Base-by-base conservation (phyloP, 345 rosid genomes). In the Rubroshorea leprosula region DNA sequence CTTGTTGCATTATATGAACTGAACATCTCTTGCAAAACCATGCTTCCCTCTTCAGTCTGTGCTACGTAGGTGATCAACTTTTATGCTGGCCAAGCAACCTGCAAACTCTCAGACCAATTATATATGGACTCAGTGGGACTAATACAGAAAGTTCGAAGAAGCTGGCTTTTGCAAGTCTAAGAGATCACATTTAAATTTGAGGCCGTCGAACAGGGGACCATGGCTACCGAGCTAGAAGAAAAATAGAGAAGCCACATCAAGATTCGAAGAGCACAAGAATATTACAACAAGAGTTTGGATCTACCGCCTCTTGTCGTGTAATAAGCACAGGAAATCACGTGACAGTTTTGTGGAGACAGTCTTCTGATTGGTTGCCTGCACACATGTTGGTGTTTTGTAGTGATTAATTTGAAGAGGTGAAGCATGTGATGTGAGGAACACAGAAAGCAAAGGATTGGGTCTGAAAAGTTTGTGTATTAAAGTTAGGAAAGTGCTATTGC, bases 41-140 rank as follows among this genome's bases (percentile, higher is more conserved):
- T 62, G 65, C 26, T 52, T 41, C 48, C 31, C 18, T 20, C 46
- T 35, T n/a, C n/a, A n/a, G n/a, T n/a, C n/a, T n/a, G n/a, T n/a
- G n/a, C n/a, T n/a, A n/a, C n/a, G 23, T 12, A 39, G 48, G 27
- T 52, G n/a, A 44, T 44, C 47, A n/a, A 44, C 47, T 44, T 6
- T 13, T 35, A 2, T 8, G 12, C 5, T 6, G 12, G 41, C 41
- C 41, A 13, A 35, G 25, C 2, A 51, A 51, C 27, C 31, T 51
- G 6, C 31, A 12, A 16, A 5, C 13, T 49, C 41, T 35, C 12
- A 6, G 17, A 16, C 5, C 16, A 2, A 3, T 23, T 7, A 46
- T 10, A 17, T 1, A 13, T 5, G 18, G 2, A 3, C 48, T 1
- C 3, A 17, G 48, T 6, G 18, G 2, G 48, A 15, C 10, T 5